Base-by-base conservation (phyloP, 176 grass and related monocot species). In the Thalia dealbata region DNA sequence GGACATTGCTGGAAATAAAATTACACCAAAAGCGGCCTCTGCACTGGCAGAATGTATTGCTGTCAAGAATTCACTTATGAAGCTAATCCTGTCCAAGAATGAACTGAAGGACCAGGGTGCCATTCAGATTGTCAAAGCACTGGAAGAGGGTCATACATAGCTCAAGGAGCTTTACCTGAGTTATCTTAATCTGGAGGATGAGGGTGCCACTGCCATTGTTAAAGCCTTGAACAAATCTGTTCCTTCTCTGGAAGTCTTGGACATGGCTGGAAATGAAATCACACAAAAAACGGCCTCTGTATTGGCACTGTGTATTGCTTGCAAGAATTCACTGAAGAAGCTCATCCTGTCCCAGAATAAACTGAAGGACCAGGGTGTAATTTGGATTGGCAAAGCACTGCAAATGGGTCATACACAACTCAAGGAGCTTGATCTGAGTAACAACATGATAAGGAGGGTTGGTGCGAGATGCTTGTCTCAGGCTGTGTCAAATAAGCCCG, bases 131-230 rank as follows among this genome's bases (percentile, higher is more conserved):
- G 86, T 80, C 19, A 76, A 81, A 70, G 84, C 67, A 73, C 55
- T 96, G 74, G 79, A 89, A 67, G 77, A 89, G 73, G 64, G 86
- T 9, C 79, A 82, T 71, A 45, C 38, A 15, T 50, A 71, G 61
- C 83, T 91, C 14, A 89, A 82, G 51, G 88, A 91, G 63, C 82
- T n/a, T 52, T 96, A 91, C 59, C 81, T 96, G 9, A 87, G 92
- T 45, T 87, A 91, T 70, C 86, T 96, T n/a, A 91, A 96, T 87
- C 82, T 96, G 0, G 92, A 89, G 81, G 78, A 96, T 2, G 78
- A 89, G 51, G 88, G 86, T 10, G 82, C 48, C 23, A 19, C 63
- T 72, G 86, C 78, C 68, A 84, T 96, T 51, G 43, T 29, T 4
- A 79, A 58, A 81, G 77, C 52, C 61, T 79, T 89, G 3, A 96